Evolutionary conservation across 768 basidiomycete species (phyloP), one percentile per base, ranked within the genome.

Genomic region (Mycena crocata): DNA sequence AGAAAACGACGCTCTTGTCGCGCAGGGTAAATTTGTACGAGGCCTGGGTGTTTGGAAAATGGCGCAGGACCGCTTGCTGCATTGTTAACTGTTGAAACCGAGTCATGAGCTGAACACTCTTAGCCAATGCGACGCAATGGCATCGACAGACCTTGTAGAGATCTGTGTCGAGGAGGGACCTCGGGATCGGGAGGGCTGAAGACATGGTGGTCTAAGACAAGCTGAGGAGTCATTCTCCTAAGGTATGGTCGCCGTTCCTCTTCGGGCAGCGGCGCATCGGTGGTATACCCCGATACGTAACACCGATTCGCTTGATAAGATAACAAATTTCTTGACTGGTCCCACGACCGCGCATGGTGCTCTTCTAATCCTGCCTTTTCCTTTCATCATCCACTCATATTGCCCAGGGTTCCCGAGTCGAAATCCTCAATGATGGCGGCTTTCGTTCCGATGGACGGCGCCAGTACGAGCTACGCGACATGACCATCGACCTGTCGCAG

Each of bases 371-470:
- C 30, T 24, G 1, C n/a, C 59, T 72, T 64, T 63, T 39, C 65
- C 30, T 37, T 56, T 61, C 34, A 40, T 54, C 40, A 48, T 60
- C 57, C 57, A 37, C 49, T 63, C 57, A 67, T 44, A 23, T 39
- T 28, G 31, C n/a, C 23, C 37, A 86, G 85, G 83, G 78, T 58
- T 86, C 85, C 42, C 78, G 86, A 61, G 79, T 93, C 46, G 94
- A 95, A 76, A 90, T 94, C 28, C 85, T 95, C 65, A 94, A 94
- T 76, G 90, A 92, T 51, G 93, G 90, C 42, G 92, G 91, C 48
- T 93, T 93, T 73, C 93, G 97, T 66, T 95, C 95, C 30, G 97
- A 99, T 78, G 94, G 94, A 48, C 87, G 97, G 49, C 85, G 92
- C n/a, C 96, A 96, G 64, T 94, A 91, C 79, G 97, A 98, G 76